Evolutionary conservation across 1,139 yeast species (phyloP).

Genomic region (Pichiaceae sp.): DNA sequence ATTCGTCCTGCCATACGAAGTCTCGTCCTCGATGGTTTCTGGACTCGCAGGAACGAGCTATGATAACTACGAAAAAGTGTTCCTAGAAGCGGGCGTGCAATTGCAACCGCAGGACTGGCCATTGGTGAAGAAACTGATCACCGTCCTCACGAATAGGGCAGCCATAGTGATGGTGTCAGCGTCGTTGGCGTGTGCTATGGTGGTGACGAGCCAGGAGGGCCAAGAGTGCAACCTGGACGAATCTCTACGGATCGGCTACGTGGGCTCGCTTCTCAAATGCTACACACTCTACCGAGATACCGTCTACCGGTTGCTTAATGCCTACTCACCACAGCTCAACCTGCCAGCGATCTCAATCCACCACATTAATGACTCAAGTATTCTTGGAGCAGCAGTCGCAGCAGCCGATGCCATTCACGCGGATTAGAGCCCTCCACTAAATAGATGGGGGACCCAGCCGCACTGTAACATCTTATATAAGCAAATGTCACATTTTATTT

Average conservation of each 20-base stretch:
- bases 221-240: background rate
- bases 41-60: conserved; percentile 9
- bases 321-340: background rate
- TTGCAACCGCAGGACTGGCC: conserved; percentile 8
- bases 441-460: too few relatives aligned
- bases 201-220: background rate
- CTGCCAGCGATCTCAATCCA: conserved; percentile 1
- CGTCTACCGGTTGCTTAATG: background rate
- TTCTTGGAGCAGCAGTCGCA: conserved; percentile 3
- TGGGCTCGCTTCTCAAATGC: conserved; percentile 1
- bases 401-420: conserved; percentile 3
- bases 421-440: too few relatives aligned
- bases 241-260: background rate
- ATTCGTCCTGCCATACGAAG: conserved; percentile 3
- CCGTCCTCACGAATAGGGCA: conserved; percentile 19
- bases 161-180: conserved; percentile 18
- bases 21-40: background rate
- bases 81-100: conserved; percentile 1
- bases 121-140: conserved; percentile 11
- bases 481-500: too few relatives aligned
- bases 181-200: conserved; percentile 8
- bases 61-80: conserved; percentile 3
- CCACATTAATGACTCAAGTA: conserved; percentile 2
- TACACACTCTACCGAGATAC: conserved; percentile 1
- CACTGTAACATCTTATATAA: too few relatives aligned